Evolutionary conservation across 371 early-diverging fungal genomes (phyloP).

Genomic region (Mortierella sp.): DNA sequence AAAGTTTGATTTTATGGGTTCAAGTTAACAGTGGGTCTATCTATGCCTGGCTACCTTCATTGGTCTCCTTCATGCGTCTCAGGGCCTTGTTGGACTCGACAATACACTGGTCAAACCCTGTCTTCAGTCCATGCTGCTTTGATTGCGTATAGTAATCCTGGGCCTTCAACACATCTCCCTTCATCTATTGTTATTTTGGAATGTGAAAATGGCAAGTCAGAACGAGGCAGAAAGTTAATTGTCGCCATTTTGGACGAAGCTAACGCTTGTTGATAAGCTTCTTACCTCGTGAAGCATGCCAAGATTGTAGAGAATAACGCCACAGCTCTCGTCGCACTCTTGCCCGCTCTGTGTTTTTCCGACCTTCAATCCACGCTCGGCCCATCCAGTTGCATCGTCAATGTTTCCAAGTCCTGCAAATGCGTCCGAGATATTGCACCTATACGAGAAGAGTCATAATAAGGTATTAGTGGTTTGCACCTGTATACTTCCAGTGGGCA

Average conservation of each 20-base stretch:
- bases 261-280: background rate
- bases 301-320: slow-evolving; percentile 70
- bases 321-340: slow-evolving; percentile 74
- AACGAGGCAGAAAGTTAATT: background rate
- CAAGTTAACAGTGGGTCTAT: background rate
- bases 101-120: slow-evolving; percentile 53
- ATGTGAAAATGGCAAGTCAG: background rate
- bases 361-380: slow-evolving; percentile 69
- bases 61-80: slow-evolving; percentile 46
- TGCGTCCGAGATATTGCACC: slow-evolving; percentile 76
- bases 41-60: slow-evolving; percentile 31
- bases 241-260: background rate
- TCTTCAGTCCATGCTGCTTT: slow-evolving; percentile 51
- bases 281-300: slow-evolving; percentile 77
- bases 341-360: slow-evolving; percentile 59
- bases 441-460: slow-evolving; percentile 13
- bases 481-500: background rate
- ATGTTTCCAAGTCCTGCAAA: slow-evolving; percentile 66
- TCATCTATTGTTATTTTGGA: slow-evolving; percentile 29
- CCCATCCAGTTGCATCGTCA: slow-evolving; percentile 74
- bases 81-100: slow-evolving; percentile 58
- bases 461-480: background rate
- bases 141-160: slow-evolving; percentile 58
- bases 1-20: too few species aligned
- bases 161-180: slow-evolving; percentile 50